Conservation (phyloP, 768 basidiomycete species). For the Polyporus arcularius region DNA sequence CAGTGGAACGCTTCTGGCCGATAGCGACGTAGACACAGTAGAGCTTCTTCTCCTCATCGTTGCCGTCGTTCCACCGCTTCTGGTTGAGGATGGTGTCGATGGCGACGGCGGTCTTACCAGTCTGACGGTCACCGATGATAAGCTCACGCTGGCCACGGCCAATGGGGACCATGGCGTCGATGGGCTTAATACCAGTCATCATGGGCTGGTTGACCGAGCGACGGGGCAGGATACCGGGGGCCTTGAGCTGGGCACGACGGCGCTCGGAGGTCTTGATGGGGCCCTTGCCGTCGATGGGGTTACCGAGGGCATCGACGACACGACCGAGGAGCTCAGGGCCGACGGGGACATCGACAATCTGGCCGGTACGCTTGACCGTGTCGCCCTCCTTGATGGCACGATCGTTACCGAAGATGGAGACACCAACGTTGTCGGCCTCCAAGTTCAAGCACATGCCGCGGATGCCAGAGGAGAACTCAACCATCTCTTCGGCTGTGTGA, state of each 20-base stretch:
- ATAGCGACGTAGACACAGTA: constrained; percentile 99
- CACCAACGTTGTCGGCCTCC: constrained; percentile 99
- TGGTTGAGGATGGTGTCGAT: constrained; percentile 99
- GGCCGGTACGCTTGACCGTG: constrained; percentile 99
- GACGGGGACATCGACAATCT: constrained; percentile 99
- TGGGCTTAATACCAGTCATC: constrained; percentile 99
- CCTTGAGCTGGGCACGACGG: constrained; percentile 97
- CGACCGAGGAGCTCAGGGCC: constrained; percentile 96
- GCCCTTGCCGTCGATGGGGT: constrained; percentile 99
- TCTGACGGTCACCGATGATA: constrained; percentile 99
- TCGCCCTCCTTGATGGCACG: constrained; percentile 99
- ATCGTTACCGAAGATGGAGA: constrained; percentile 98
- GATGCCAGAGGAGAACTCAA: constrained; percentile 99
- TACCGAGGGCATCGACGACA: constrained; percentile 99
- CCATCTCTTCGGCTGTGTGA: constrained; percentile 95
- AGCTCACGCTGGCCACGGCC: constrained; percentile 99
- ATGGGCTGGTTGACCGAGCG: constrained; percentile 99
- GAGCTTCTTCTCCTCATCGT: constrained; percentile 96
- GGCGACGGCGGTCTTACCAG: constrained; percentile 98
- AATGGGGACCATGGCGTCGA: constrained; percentile 99
- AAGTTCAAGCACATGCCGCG: constrained; percentile 99
- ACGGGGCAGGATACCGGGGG: constrained; percentile 98
- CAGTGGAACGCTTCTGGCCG: constrained; percentile 99
- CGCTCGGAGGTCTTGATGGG: constrained; percentile 93
- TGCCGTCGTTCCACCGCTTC: constrained; percentile 98